Percentiles rank a stretch among this genome's conserved stretches.
Evolutionary conservation across 768 basidiomycete species (phyloP).

Genomic region (Russula foetens): DNA sequence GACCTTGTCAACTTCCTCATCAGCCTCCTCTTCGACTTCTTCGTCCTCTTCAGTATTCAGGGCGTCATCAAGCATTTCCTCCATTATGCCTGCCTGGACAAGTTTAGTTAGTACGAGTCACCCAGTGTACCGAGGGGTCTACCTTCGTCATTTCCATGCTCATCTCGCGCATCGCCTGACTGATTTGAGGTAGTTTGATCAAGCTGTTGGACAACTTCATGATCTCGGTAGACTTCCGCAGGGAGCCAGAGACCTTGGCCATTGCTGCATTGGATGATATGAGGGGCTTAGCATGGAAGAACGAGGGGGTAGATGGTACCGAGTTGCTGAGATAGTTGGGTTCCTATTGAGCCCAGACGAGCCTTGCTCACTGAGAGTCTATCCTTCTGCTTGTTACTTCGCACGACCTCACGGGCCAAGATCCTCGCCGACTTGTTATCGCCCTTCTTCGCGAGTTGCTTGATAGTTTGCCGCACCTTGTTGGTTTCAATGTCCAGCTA

Average conservation of each 20-base stretch:
- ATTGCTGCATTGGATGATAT: conserved; percentile 50
- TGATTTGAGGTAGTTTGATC: conserved; percentile 87
- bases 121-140: background rate
- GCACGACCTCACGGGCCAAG: conserved; percentile 88
- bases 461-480: conserved; percentile 75
- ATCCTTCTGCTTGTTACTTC: conserved; percentile 92
- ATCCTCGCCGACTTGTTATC: conserved; percentile 91
- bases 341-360: conserved; percentile 79
- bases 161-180: conserved; percentile 93
- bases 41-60: conserved; percentile 90
- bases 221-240: conserved; percentile 97
- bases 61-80: conserved; percentile 95
- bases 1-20: conserved; percentile 95
- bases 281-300: background rate
- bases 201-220: conserved; percentile 97
- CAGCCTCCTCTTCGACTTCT: conserved; percentile 92
- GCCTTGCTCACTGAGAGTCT: conserved; percentile 90
- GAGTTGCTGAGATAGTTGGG: conserved; percentile 85
- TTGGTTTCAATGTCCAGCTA: conserved; percentile 77
- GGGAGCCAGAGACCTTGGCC: conserved; percentile 93
- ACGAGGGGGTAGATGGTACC: conserved; percentile 45
- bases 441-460: conserved; percentile 83
- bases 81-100: conserved; percentile 89
- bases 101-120: conserved; percentile 12
- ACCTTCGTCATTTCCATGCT: conserved; percentile 99